Base-by-base conservation (phyloP, 2,329 filamentous ascomycete species). In the Botryotinia convoluta region DNA sequence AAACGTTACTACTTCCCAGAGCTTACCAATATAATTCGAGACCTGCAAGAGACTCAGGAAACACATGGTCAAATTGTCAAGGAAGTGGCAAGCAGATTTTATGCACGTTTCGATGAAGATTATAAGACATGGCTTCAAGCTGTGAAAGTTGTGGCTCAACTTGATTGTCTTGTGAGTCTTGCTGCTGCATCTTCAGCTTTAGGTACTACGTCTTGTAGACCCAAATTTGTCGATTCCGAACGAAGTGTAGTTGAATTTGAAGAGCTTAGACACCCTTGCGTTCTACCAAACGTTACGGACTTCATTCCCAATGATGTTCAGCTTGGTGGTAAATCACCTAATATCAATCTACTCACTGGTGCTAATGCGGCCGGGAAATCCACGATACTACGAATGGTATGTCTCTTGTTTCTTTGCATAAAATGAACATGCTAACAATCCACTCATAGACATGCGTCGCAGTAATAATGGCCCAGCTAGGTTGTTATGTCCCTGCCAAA, bases 281-380 rank as follows among this genome's bases (percentile, higher is more conserved):
- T 99, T 88, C 86, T 95, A 75, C 93, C 92, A 75, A 93, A 91
- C 4, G 93, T 97, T 3, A 91, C 92, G 71, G 95, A 98, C 82
- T 99, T 99, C 79, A 99, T 99, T 75, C 96, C 96, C 6, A 99
- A 99, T 79, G 93, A 98, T 80, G 90, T 99, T 76, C 89, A 90
- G 74, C 89, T 99, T 4, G 96, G 96, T 74, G 96, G 96, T 9
- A 86, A 91, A 16, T 86, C 87, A 12, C 86, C 94, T 71, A 98
- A 95, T 79, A 95, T 99, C 78, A 94, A 93, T 78, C 86, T 99
- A 44, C 88, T 99, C 57, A 99, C 96, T 1, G 96, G 96, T 81
- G 96, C 96, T 74, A 99, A 99, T 80, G 96, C 96, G 14, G 96
- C 96, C 67, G 96, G 96, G 80, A 99, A 99, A 84, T 98, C 96